These are phyloP conservation scores for Lipomyces starkeyi DNA, from an alignment of 805 yeast genomes.

Conservation along the genomic window DNA sequence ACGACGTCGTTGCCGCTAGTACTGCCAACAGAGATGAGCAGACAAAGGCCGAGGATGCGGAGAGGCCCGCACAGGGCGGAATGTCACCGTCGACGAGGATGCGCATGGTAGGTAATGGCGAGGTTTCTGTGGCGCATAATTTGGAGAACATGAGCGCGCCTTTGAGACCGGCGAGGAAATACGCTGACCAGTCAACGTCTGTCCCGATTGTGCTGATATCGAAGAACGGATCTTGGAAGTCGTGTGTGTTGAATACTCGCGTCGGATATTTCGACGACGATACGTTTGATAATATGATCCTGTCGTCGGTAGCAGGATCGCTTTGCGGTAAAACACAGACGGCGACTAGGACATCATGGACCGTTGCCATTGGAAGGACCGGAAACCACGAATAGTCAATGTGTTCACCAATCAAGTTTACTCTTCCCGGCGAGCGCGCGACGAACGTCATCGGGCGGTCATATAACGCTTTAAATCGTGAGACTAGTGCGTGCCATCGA, in stretches of 20 bases:
- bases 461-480: conserved; percentile 26
- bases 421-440: conserved; percentile 76
- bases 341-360: conserved; percentile 64
- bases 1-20: conserved; percentile 51
- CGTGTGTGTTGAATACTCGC: conserved; percentile 23
- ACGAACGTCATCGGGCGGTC: conserved; percentile 52
- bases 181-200: conserved; percentile 66
- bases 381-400: conserved; percentile 73
- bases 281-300: conserved; percentile 49
- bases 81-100: conserved; percentile 66
- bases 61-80: conserved; percentile 74
- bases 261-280: conserved; percentile 37
- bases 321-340: conserved; percentile 45
- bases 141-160: conserved; percentile 62
- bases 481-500: conserved; percentile 26
- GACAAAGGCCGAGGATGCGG: conserved; percentile 75
- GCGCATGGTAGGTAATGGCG: conserved; percentile 46
- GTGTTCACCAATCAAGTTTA: conserved; percentile 77
- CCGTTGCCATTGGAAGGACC: conserved; percentile 78
- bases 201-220: conserved; percentile 39
- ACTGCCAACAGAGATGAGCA: conserved; percentile 67
- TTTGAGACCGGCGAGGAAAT: conserved; percentile 67
- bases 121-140: conserved; percentile 41
- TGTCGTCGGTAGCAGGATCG: conserved; percentile 38
- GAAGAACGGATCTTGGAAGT: conserved; percentile 39